Conservation (phyloP, 2,329 filamentous ascomycete species). For the Botrytis aclada region DNA sequence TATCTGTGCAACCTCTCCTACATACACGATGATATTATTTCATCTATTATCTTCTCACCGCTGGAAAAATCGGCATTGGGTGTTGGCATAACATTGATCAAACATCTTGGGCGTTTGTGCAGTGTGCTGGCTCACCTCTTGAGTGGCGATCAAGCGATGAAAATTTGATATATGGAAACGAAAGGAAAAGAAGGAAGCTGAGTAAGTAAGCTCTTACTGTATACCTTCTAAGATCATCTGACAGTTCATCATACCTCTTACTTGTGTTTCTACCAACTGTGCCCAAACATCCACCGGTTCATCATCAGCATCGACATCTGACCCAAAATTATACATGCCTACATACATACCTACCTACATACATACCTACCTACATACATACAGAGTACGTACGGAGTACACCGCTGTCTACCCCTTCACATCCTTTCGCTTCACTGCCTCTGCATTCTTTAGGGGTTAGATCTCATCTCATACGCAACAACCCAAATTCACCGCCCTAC, state of each 20-base stretch:
- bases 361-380: not conserved
- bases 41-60: not conserved
- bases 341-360: not conserved
- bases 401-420: not conserved
- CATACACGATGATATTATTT: slow-evolving; percentile 4
- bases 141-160: not conserved
- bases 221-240: not conserved
- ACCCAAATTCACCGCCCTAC: not conserved
- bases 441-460: not conserved
- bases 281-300: slow-evolving; percentile 3
- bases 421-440: not conserved
- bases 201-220: slow-evolving; percentile 1
- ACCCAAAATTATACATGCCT: not conserved
- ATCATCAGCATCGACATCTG: slow-evolving; percentile 1
- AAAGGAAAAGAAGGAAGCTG: not conserved
- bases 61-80: not conserved
- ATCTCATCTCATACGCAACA: not conserved
- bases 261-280: not conserved
- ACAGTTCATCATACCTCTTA: slow-evolving; percentile 5
- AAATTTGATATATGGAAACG: not conserved
- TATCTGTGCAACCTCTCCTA: slow-evolving; percentile 3
- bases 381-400: not conserved
- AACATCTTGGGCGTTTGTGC: not conserved
- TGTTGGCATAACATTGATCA: not conserved
- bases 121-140: not conserved